Percentiles rank a stretch among this genome's conserved stretches.
Evolutionary conservation across 257 asterid genomes (phyloP).

Genomic region (Scutellaria baicalensis): DNA sequence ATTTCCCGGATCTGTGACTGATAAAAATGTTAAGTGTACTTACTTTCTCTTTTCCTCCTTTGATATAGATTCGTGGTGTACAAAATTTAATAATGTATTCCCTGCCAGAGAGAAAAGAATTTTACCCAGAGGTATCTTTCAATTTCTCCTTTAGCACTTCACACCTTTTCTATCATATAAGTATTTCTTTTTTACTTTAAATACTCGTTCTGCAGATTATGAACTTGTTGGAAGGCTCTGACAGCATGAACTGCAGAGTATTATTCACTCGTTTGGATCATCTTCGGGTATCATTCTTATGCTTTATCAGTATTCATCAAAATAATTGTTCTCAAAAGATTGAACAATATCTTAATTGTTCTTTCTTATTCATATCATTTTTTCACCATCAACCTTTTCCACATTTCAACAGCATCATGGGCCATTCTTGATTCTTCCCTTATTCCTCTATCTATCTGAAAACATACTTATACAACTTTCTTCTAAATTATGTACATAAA

Average conservation of each 20-base stretch:
- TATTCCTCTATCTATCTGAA: too few species aligned
- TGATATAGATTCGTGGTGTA: conserved; percentile 75
- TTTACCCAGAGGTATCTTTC: conserved; percentile 78
- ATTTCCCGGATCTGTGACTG: too few species aligned
- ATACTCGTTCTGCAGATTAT: conserved; percentile 54
- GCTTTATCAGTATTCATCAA: neutral
- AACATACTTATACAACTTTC: neutral
- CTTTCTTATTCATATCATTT: neutral
- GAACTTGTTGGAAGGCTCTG: conserved; percentile 72
- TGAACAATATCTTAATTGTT: neutral
- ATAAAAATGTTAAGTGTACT: neutral
- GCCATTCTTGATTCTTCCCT: too few species aligned
- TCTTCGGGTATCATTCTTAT: conserved; percentile 55
- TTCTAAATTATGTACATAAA: neutral
- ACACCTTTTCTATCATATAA: neutral
- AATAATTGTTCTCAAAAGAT: neutral
- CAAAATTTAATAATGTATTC: conserved; percentile 74
- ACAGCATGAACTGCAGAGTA: conserved; percentile 66
- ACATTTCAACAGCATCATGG: too few species aligned
- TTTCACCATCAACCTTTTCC: neutral
- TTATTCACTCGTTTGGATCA: conserved; percentile 76
- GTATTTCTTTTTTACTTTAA: neutral
- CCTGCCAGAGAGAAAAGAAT: conserved; percentile 89
- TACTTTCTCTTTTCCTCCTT: neutral
- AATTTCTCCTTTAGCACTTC: neutral